A percentile compares a stretch with the other conserved stretches of the same genome.
phyloP scores from a whole-genome alignment of 2,329 filamentous ascomycete species.

The Penicillium sp. region DNA sequence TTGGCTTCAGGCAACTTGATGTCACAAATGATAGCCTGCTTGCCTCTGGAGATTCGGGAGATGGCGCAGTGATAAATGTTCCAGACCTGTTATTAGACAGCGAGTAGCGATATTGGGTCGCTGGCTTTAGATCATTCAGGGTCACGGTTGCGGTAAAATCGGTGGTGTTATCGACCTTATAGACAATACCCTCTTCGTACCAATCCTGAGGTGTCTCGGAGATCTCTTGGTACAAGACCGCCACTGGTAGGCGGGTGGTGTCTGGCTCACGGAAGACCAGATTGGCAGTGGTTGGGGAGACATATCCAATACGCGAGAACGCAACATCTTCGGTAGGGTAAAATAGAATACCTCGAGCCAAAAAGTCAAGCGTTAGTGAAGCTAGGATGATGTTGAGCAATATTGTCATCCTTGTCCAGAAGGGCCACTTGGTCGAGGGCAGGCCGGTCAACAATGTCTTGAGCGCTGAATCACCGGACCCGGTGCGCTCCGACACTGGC shows the following conservation, averaged over 20 bases:
- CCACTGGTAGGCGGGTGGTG: constrained; percentile 70
- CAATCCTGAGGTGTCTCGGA: constrained; percentile 48
- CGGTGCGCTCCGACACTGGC: neutral
- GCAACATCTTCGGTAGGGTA: constrained; percentile 73
- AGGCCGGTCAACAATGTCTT: constrained; percentile 71
- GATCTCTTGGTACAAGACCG: constrained; percentile 58
- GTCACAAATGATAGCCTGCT: constrained; percentile 86
- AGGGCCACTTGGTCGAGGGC: constrained; percentile 67
- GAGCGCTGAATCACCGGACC: constrained; percentile 42
- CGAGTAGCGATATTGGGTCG: constrained; percentile 76
- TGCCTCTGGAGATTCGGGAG: constrained; percentile 60
- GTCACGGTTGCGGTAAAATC: constrained; percentile 76
- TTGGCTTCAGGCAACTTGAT: constrained; percentile 87
- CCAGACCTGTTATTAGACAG: constrained; percentile 86
- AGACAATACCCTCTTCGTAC: constrained; percentile 64
- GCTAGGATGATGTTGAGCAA: constrained; percentile 70
- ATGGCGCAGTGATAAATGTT: constrained; percentile 74
- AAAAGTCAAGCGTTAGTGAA: constrained; percentile 70
- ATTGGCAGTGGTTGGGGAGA: constrained; percentile 75
- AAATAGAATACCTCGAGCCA: constrained; percentile 69
- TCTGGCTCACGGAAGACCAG: constrained; percentile 85
- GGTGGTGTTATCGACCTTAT: constrained; percentile 68
- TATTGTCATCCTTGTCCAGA: constrained; percentile 67
- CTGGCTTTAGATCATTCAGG: constrained; percentile 65
- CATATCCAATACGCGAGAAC: constrained; percentile 83